phyloP scores from a whole-genome alignment of 148 eudicot species.

The Fagopyrum homotropicum region DNA sequence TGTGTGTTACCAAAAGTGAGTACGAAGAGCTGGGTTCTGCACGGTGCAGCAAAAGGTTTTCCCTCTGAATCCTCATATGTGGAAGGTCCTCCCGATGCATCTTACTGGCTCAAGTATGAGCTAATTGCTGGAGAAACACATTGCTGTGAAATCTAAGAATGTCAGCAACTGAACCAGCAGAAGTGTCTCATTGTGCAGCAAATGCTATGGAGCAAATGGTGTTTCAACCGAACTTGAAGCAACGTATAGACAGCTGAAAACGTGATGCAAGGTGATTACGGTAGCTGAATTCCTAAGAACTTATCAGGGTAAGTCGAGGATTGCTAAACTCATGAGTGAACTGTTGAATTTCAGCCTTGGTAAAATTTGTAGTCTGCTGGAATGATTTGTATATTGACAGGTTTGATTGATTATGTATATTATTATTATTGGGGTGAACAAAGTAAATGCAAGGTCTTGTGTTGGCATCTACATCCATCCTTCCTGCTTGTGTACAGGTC shows the following conservation, averaged over 20 bases:
- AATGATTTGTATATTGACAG: too few relatives aligned
- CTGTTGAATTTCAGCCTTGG: too few relatives aligned
- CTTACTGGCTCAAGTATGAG: not conserved
- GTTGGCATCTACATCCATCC: too few relatives aligned
- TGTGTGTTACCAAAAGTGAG: slow-evolving; percentile 91
- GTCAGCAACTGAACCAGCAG: not conserved
- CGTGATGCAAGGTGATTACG: not conserved
- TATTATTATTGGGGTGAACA: too few relatives aligned
- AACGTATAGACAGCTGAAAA: not conserved
- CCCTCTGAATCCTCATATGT: slow-evolving; percentile 22
- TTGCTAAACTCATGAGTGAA: too few relatives aligned
- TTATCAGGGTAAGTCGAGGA: too few relatives aligned
- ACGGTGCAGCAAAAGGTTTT: slow-evolving; percentile 86
- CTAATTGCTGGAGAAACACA: not conserved
- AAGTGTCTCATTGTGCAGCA: not conserved
- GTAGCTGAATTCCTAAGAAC: not conserved
- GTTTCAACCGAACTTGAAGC: not conserved
- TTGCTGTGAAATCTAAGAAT: not conserved
- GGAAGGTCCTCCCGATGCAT: not conserved
- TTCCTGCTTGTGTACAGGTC: too few relatives aligned
- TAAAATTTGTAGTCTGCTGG: too few relatives aligned
- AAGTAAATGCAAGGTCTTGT: too few relatives aligned
- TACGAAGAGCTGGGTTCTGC: slow-evolving; percentile 91
- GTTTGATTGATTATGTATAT: too few relatives aligned
- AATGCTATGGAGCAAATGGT: not conserved